Evolutionary conservation across 2,329 filamentous ascomycete genomes (phyloP).

Genomic region (Pseudogymnoascus pannorum): DNA sequence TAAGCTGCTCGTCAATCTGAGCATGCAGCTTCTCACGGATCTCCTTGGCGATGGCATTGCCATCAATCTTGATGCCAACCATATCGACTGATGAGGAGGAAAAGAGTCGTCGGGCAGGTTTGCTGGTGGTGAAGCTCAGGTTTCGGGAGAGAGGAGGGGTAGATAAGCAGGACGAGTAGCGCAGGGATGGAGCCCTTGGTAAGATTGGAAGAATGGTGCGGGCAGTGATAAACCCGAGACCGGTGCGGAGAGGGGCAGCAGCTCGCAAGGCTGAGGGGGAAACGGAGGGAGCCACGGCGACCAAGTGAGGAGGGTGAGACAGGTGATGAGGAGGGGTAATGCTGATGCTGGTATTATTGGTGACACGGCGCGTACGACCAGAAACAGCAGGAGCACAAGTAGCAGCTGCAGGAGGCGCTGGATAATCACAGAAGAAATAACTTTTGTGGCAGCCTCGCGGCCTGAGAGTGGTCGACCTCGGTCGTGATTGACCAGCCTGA

Average conservation of each 20-base stretch:
- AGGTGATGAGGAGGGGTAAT: constrained; percentile 2
- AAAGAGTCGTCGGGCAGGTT: constrained; percentile 30
- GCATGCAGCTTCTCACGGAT: constrained; percentile 76
- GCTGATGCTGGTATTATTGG: background rate
- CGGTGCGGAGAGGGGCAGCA: constrained; percentile 7
- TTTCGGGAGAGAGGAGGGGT: background rate
- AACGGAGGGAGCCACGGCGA: constrained; percentile 1
- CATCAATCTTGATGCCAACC: constrained; percentile 88
- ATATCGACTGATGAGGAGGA: constrained; percentile 55
- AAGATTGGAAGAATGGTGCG: background rate
- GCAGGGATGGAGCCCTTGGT: constrained; percentile 8
- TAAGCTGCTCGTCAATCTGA: constrained; percentile 76
- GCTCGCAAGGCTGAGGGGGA: constrained; percentile 9
- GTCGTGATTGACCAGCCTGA: background rate
- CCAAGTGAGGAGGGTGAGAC: background rate
- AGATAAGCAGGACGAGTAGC: constrained; percentile 10
- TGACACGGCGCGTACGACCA: background rate
- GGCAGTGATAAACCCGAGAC: constrained; percentile 3
- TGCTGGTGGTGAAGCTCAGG: background rate
- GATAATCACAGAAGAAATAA: constrained; percentile 7
- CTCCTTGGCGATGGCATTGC: constrained; percentile 85
- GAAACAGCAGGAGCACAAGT: background rate
- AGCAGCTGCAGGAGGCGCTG: constrained; percentile 2
- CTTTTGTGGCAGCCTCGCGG: constrained; percentile 8
- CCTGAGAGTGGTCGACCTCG: constrained; percentile 7